phyloP scores from a whole-genome alignment of 2,329 filamentous ascomycete species.

The Colletotrichum sp. region DNA sequence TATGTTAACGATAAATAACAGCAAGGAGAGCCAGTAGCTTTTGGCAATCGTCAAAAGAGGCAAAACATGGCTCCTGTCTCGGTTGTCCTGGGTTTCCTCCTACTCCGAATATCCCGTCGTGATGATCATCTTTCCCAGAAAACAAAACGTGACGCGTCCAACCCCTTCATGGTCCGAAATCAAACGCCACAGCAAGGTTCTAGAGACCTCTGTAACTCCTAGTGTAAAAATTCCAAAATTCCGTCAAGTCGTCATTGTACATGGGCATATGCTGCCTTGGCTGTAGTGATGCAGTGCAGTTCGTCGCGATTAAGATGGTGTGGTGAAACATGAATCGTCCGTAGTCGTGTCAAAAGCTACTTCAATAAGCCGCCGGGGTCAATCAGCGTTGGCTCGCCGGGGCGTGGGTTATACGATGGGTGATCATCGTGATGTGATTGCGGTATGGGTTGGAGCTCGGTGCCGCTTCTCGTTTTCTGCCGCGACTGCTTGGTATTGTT shows the following conservation, averaged over 20 bases:
- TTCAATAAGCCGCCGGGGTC: conserved; percentile 46
- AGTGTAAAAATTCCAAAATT: not conserved
- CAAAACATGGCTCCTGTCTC: not conserved
- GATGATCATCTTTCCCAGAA: conserved; percentile 17
- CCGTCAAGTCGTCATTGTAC: conserved; percentile 9
- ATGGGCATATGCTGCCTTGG: not conserved
- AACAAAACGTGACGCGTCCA: not conserved
- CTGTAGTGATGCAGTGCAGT: not conserved
- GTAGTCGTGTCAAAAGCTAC: conserved; percentile 12
- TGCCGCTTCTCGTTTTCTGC: conserved; percentile 37
- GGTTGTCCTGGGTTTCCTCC: not conserved
- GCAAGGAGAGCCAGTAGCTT: not conserved
- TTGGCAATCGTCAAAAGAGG: not conserved
- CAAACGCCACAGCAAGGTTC: conserved; percentile 9
- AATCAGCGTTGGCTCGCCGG: conserved; percentile 37
- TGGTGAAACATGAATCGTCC: not conserved
- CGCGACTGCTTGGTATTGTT: conserved; percentile 35
- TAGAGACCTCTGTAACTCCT: conserved; percentile 10
- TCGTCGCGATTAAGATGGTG: not conserved
- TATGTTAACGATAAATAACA: conserved; percentile 13
- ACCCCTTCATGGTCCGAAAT: not conserved
- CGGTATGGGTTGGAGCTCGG: conserved; percentile 52
- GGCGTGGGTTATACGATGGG: conserved; percentile 27
- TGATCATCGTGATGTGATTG: conserved; percentile 41
- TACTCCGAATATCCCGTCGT: conserved; percentile 14